phyloP scores from a whole-genome alignment of 2,329 filamentous ascomycete species.

The Daldinia eschscholtzii region DNA sequence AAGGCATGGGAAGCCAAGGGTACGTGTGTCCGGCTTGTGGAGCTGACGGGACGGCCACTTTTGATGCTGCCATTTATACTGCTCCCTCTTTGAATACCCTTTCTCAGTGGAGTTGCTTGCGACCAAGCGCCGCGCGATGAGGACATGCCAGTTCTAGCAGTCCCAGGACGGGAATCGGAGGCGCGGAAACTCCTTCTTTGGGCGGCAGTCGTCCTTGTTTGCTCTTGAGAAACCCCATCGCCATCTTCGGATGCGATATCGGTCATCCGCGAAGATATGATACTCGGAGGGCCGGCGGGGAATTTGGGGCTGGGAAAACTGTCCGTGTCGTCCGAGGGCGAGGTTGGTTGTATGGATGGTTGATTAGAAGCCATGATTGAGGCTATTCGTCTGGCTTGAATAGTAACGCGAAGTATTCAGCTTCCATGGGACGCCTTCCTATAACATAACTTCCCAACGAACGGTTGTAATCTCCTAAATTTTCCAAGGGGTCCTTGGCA shows the following conservation, averaged over 20 bases:
- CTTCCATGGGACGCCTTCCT: slow-evolving; percentile 21
- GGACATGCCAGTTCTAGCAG: slow-evolving; percentile 66
- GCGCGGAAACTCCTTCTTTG: slow-evolving; percentile 55
- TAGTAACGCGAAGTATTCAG: slow-evolving; percentile 4
- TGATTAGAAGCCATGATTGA: slow-evolving; percentile 57
- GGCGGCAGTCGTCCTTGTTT: slow-evolving; percentile 45
- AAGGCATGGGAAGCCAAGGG: slow-evolving; percentile 92
- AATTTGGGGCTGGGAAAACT: slow-evolving; percentile 58
- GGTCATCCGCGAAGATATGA: slow-evolving; percentile 80
- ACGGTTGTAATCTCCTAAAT: slow-evolving; percentile 1
- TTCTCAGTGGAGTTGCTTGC: slow-evolving; percentile 68
- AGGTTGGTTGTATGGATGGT: slow-evolving; percentile 52
- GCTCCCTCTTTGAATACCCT: slow-evolving; percentile 60
- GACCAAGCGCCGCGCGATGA: slow-evolving; percentile 65
- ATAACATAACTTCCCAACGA: slow-evolving; percentile 14
- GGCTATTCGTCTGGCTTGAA: background rate
- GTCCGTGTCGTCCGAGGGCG: slow-evolving; percentile 56
- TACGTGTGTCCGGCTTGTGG: slow-evolving; percentile 86
- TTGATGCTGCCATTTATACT: slow-evolving; percentile 57
- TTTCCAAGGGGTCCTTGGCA: slow-evolving; percentile 2
- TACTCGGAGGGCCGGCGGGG: slow-evolving; percentile 68
- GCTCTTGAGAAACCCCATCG: slow-evolving; percentile 53
- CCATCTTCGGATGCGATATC: slow-evolving; percentile 71
- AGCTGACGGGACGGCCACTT: slow-evolving; percentile 70
- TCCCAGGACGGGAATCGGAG: slow-evolving; percentile 67